These are phyloP conservation scores for Stephania cephalantha DNA, from an alignment of 164 flowering plant species.

Conservation along the genomic window DNA sequence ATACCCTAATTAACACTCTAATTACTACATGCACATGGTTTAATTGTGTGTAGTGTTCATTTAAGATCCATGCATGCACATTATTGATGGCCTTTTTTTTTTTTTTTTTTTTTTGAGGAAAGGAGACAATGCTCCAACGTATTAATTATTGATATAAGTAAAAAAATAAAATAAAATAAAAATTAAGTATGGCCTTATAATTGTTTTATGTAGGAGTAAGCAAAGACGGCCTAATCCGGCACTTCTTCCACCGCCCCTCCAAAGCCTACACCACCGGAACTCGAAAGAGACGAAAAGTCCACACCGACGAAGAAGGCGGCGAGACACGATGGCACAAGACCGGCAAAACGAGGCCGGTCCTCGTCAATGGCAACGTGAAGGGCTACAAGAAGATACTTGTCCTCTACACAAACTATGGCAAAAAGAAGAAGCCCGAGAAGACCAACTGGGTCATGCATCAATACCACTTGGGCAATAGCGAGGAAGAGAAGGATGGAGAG, in stretches of 20 bases:
- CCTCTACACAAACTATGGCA: conserved; percentile 75
- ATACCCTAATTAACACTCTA: background rate
- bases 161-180: too few relatives aligned
- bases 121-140: too few relatives aligned
- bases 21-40: too few relatives aligned
- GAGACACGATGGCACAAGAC: conserved; percentile 91
- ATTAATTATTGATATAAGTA: too few relatives aligned
- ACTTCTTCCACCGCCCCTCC: conserved; percentile 78
- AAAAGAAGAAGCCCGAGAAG: conserved; percentile 70
- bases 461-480: conserved; percentile 66
- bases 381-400: conserved; percentile 81
- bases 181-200: too few relatives aligned
- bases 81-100: too few relatives aligned
- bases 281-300: conserved; percentile 63
- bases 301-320: conserved; percentile 50
- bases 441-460: conserved; percentile 95
- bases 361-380: conserved; percentile 31
- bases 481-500: conserved; percentile 82
- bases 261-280: conserved; percentile 87
- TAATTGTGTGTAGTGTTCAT: too few relatives aligned
- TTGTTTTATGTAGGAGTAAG: conserved; percentile 44
- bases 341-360: conserved; percentile 68
- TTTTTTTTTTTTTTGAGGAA: too few relatives aligned
- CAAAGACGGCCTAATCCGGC: conserved; percentile 67
- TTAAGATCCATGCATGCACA: too few relatives aligned